Evolutionary conservation across 2,329 filamentous ascomycete genomes (phyloP).

Genomic region (Didymella sp.): DNA sequence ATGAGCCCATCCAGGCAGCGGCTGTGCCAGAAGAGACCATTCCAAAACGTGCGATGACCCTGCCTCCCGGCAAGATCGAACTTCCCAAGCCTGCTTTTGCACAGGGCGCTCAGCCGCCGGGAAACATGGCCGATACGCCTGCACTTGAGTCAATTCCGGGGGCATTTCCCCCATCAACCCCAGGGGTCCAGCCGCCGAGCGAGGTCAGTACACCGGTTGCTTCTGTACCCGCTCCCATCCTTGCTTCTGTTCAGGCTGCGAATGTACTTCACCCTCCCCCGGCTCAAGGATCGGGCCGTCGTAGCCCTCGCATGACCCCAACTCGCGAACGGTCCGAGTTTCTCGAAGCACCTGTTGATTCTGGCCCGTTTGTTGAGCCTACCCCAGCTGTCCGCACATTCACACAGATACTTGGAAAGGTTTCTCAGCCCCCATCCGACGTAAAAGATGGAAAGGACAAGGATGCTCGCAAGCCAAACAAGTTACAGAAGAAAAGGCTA

Average conservation of each 20-base stretch:
- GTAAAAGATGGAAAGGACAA: conserved; percentile 60
- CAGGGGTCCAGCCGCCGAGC: conserved; percentile 51
- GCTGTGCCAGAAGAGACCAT: conserved; percentile 14
- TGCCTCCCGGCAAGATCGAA: conserved; percentile 35
- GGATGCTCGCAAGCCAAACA: conserved; percentile 75
- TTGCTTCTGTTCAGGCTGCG: conserved; percentile 24
- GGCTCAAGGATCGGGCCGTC: conserved; percentile 23
- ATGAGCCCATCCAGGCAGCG: background rate
- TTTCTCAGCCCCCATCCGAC: conserved; percentile 65
- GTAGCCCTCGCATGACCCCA: conserved; percentile 38
- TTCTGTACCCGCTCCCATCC: conserved; percentile 7
- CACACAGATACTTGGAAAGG: conserved; percentile 47
- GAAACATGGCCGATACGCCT: conserved; percentile 37
- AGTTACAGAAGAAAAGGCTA: conserved; percentile 83
- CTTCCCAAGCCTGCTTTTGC: conserved; percentile 30
- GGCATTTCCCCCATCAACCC: conserved; percentile 64
- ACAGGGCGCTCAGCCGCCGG: conserved; percentile 30
- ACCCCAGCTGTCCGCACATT: conserved; percentile 45
- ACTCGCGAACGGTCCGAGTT: conserved; percentile 45
- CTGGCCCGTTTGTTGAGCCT: conserved; percentile 31
- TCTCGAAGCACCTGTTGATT: conserved; percentile 41
- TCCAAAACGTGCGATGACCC: conserved; percentile 30
- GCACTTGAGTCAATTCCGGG: conserved; percentile 58
- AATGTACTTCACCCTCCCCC: conserved; percentile 32
- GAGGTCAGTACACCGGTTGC: conserved; percentile 46